phyloP scores from a whole-genome alignment of 768 basidiomycete species.

The Xerocomellus amylosporus region DNA sequence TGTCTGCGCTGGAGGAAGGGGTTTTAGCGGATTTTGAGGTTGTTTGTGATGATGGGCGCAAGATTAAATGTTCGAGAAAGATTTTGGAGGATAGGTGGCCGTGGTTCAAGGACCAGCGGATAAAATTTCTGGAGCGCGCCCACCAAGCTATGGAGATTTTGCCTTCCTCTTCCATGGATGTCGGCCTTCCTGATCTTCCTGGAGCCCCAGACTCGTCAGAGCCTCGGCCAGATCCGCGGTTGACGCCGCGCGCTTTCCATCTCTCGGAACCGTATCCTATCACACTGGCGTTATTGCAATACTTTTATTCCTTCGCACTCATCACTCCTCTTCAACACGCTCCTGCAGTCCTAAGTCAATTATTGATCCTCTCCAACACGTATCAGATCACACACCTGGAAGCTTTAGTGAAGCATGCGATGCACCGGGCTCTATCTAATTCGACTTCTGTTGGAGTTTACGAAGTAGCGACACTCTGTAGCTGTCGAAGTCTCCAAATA shows the following conservation, averaged over 20 bases:
- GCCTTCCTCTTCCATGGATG: slow-evolving; percentile 59
- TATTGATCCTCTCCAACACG: slow-evolving; percentile 79
- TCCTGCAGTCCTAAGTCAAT: slow-evolving; percentile 82
- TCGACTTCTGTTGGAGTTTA: slow-evolving; percentile 88
- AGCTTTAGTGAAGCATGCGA: slow-evolving; percentile 84
- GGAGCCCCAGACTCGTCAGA: slow-evolving; percentile 48
- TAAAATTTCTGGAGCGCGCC: slow-evolving; percentile 57
- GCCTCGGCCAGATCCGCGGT: slow-evolving; percentile 67
- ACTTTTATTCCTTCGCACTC: slow-evolving; percentile 85
- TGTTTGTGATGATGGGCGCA: slow-evolving; percentile 85
- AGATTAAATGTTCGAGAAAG: slow-evolving; percentile 76
- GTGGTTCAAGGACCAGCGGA: slow-evolving; percentile 83
- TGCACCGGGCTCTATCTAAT: slow-evolving; percentile 85
- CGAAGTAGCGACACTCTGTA: slow-evolving; percentile 91
- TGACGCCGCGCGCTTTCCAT: slow-evolving; percentile 74
- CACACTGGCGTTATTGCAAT: slow-evolving; percentile 86
- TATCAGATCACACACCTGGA: slow-evolving; percentile 78
- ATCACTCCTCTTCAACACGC: slow-evolving; percentile 90
- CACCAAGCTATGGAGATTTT: slow-evolving; percentile 53
- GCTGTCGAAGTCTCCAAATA: slow-evolving; percentile 85
- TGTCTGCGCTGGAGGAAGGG: slow-evolving; percentile 78
- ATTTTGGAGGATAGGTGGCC: slow-evolving; percentile 91
- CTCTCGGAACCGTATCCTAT: slow-evolving; percentile 90
- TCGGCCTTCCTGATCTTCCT: slow-evolving; percentile 60
- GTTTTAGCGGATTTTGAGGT: slow-evolving; percentile 89